Conservation (phyloP, 129 eudicot species). For the Artemisia annua region DNA sequence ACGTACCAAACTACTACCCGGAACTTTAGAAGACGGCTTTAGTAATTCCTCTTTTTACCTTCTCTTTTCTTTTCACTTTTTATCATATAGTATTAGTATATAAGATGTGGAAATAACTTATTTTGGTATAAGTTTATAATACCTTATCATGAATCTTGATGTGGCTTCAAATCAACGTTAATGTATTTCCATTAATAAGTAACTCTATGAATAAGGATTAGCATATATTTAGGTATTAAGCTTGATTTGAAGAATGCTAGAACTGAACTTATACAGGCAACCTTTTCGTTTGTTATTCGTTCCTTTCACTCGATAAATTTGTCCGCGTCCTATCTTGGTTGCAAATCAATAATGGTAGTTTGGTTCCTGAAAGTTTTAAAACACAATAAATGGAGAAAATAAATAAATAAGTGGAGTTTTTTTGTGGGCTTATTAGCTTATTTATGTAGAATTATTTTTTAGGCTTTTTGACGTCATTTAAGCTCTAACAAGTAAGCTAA, state of each 20-base stretch:
- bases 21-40: conserved; percentile 62
- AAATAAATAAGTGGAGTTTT: no score
- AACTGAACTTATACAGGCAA: neutral
- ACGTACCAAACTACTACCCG: conserved; percentile 72
- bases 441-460: no score
- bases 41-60: conserved; percentile 36
- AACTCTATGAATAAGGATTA: conserved; percentile 13
- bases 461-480: no score
- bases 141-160: neutral
- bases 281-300: neutral
- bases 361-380: neutral
- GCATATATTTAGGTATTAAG: conserved; percentile 12
- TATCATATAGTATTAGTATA: conserved; percentile 3
- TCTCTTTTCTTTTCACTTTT: conserved; percentile 10
- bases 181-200: conserved; percentile 1
- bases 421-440: no score
- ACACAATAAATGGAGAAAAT: no score
- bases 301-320: neutral
- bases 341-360: neutral
- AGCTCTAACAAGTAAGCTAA: no score
- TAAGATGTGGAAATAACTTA: conserved; percentile 4
- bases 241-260: conserved; percentile 11
- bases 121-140: neutral
- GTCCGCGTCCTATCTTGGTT: neutral
- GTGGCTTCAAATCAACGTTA: neutral